These are phyloP conservation scores for Fraxinus sp. DNA, from an alignment of 305 asterid genomes.

Conservation along the genomic window DNA sequence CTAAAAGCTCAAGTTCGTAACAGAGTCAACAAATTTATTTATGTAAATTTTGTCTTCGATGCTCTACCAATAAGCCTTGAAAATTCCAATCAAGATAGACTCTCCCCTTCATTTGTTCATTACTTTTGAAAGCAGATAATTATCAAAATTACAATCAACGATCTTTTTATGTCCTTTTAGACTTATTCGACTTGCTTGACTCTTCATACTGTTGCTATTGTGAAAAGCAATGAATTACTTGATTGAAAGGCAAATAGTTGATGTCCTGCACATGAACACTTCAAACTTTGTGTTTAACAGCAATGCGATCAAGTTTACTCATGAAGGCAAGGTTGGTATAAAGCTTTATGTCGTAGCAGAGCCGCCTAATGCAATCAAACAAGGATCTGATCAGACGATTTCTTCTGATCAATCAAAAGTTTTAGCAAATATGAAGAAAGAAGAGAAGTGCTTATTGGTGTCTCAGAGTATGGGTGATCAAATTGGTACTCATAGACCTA, in stretches of 20 bases:
- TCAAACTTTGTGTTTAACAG: conserved; percentile 35
- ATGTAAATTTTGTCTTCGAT: background rate
- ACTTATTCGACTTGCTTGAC: background rate
- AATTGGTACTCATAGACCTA: conserved; percentile 20
- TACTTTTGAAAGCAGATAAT: background rate
- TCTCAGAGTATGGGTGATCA: conserved; percentile 22
- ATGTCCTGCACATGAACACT: background rate
- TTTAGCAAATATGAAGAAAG: conserved; percentile 22
- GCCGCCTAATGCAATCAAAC: conserved; percentile 35
- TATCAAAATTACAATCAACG: background rate
- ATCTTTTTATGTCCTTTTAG: background rate
- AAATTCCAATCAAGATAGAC: background rate
- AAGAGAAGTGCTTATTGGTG: conserved; percentile 22
- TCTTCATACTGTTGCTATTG: background rate
- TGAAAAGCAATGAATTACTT: background rate
- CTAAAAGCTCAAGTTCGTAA: background rate
- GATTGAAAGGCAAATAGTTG: background rate
- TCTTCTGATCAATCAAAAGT: conserved; percentile 34
- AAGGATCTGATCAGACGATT: conserved; percentile 33
- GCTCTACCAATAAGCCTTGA: background rate
- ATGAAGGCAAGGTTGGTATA: conserved; percentile 83
- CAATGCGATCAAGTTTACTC: conserved; percentile 89
- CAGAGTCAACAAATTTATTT: background rate
- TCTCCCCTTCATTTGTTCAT: background rate
- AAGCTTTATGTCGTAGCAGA: conserved; percentile 62